These are phyloP conservation scores for Prasinococcaceae sp. DNA, from an alignment of 139 green algal genomes.

Conservation along the genomic window DNA sequence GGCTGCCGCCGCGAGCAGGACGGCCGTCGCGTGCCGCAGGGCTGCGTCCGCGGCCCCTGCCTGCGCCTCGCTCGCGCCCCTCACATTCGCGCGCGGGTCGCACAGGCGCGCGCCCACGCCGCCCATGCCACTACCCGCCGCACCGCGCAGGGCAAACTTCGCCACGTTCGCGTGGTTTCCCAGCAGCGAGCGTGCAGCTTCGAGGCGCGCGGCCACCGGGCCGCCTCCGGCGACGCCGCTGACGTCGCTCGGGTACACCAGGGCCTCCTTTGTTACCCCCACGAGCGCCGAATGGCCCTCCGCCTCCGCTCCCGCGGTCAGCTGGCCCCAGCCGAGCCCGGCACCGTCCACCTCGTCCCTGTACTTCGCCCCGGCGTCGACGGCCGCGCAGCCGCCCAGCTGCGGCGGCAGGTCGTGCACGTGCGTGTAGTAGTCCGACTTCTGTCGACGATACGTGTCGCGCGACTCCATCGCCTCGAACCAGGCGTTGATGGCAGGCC, in stretches of 20 bases:
- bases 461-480: constrained; percentile 72
- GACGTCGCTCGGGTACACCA: not conserved
- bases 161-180: constrained; percentile 55
- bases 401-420: constrained; percentile 85
- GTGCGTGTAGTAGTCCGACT: constrained; percentile 83
- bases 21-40: constrained; percentile 53
- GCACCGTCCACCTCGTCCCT: constrained; percentile 47
- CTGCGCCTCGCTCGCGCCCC: constrained; percentile 24
- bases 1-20: constrained; percentile 10
- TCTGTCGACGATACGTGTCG: constrained; percentile 57
- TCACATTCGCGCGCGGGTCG: constrained; percentile 59
- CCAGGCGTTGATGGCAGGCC: constrained; percentile 20
- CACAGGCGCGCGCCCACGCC: constrained; percentile 56
- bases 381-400: constrained; percentile 40
- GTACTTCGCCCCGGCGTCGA: not conserved
- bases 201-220: not conserved
- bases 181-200: constrained; percentile 18
- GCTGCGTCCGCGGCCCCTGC: constrained; percentile 19
- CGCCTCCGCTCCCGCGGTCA: constrained; percentile 49
- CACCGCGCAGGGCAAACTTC: constrained; percentile 60
- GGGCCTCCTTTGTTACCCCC: not conserved
- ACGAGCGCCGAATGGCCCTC: constrained; percentile 10
- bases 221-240: not conserved
- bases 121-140: constrained; percentile 36
- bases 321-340: constrained; percentile 48